A percentile compares a stretch with the other conserved stretches of the same genome.
Evolutionary conservation across 495 filamentous ascomycete genomes (phyloP).

Genomic region (Lasiosphaeria miniovina): DNA sequence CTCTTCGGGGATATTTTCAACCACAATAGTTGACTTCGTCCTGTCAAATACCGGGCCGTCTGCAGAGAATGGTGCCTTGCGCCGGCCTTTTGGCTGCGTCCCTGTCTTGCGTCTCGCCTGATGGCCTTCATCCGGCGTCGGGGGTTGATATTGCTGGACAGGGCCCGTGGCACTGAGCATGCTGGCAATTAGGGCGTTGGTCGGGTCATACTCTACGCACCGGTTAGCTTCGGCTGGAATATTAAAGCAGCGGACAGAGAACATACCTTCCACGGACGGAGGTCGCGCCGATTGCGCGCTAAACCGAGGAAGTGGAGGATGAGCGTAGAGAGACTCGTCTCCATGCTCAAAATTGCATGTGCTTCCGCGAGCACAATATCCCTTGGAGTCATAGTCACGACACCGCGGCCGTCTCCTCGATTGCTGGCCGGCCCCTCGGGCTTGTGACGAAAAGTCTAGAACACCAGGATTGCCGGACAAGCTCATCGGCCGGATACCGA

Average conservation of each 20-base stretch:
- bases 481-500: conserved; percentile 8
- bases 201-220: conserved; percentile 78
- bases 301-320: conserved; percentile 4
- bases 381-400: conserved; percentile 83
- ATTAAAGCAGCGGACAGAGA: conserved; percentile 11
- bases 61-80: conserved; percentile 63
- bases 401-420: conserved; percentile 57
- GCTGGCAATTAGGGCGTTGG: conserved; percentile 44
- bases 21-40: conserved; percentile 75
- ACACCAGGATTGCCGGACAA: conserved; percentile 46
- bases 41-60: conserved; percentile 72
- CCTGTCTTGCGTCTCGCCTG: conserved; percentile 16
- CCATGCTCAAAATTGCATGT: conserved; percentile 80
- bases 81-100: conserved; percentile 23
- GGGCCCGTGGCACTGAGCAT: conserved; percentile 4
- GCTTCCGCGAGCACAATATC: conserved; percentile 73
- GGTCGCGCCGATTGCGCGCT: conserved; percentile 10
- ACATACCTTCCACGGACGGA: conserved; percentile 41
- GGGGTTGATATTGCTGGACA: conserved; percentile 7
- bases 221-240: conserved; percentile 11
- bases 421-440: conserved; percentile 12
- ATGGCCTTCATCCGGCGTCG: conserved; percentile 5
- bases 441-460: conserved; percentile 53
- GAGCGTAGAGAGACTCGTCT: conserved; percentile 18
- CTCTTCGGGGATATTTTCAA: conserved; percentile 90